These are phyloP conservation scores for Lactarius evosmus DNA, from an alignment of 768 basidiomycete genomes.

Conservation along the genomic window DNA sequence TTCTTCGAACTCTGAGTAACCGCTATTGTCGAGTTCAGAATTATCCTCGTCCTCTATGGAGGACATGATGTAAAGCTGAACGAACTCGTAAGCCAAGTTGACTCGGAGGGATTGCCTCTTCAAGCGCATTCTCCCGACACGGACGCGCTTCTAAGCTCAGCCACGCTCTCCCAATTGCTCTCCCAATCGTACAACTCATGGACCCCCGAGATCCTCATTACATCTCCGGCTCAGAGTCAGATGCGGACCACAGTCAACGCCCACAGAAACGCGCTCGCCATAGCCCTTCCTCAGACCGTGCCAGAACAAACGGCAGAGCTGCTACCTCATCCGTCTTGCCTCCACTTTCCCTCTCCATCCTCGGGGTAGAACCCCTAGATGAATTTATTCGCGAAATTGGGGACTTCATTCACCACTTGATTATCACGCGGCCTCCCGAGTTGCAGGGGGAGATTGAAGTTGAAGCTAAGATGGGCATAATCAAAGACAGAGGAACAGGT, in stretches of 20 bases:
- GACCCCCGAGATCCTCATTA: constrained; percentile 29
- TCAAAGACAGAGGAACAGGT: constrained; percentile 56
- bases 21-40: constrained; percentile 7
- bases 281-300: constrained; percentile 35
- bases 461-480: constrained; percentile 83
- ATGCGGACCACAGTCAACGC: constrained; percentile 28
- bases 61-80: neutral
- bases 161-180: neutral
- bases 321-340: constrained; percentile 42
- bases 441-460: constrained; percentile 67
- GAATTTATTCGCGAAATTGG: constrained; percentile 92
- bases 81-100: neutral
- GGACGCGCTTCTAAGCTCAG: constrained; percentile 4
- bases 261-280: constrained; percentile 42
- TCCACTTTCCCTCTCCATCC: constrained; percentile 73
- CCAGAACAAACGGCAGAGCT: constrained; percentile 30
- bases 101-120: neutral
- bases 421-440: constrained; percentile 50
- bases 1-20: constrained; percentile 17
- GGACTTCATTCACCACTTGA: constrained; percentile 79
- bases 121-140: neutral
- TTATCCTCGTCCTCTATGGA: neutral
- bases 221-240: constrained; percentile 33
- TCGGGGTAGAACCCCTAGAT: constrained; percentile 87
- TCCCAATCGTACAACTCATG: constrained; percentile 24